phyloP scores from a whole-genome alignment of 2,329 filamentous ascomycete genomes.

The Harringtonia aguacate region DNA sequence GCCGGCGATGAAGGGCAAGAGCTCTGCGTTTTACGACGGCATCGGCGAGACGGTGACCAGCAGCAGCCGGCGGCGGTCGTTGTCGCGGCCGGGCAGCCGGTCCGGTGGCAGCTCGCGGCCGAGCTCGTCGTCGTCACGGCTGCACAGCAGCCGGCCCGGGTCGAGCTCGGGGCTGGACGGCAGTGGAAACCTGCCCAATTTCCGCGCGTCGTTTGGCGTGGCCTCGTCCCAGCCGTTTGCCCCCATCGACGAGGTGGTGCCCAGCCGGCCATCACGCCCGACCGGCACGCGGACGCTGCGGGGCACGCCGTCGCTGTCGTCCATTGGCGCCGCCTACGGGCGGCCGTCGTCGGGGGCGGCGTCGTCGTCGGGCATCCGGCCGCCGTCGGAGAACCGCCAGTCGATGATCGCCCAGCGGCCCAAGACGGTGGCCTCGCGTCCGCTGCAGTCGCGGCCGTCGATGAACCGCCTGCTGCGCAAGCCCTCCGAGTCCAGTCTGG shows the following conservation, averaged over 20 bases:
- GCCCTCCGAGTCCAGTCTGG: slow-evolving; percentile 34
- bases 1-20: slow-evolving; percentile 54
- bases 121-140: slow-evolving; percentile 39
- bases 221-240: slow-evolving; percentile 32
- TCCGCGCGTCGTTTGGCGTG: slow-evolving; percentile 33
- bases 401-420: too few species aligned
- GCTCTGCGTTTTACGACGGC: slow-evolving; percentile 60
- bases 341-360: background rate
- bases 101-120: slow-evolving; percentile 30
- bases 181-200: slow-evolving; percentile 21
- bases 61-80: too few species aligned
- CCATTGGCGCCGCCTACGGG: background rate
- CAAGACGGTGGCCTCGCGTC: slow-evolving; percentile 34
- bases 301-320: slow-evolving; percentile 19
- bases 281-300: slow-evolving; percentile 20
- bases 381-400: too few species aligned
- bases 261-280: slow-evolving; percentile 20
- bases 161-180: slow-evolving; percentile 41
- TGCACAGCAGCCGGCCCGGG: slow-evolving; percentile 43
- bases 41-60: slow-evolving; percentile 39
- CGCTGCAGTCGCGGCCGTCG: slow-evolving; percentile 40
- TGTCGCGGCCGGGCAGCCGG: slow-evolving; percentile 29
- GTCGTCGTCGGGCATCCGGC: background rate
- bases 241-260: slow-evolving; percentile 33
- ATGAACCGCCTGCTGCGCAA: slow-evolving; percentile 44